phyloP scores from a whole-genome alignment of 768 basidiomycete genomes.

The Rhizopogon rudus region DNA sequence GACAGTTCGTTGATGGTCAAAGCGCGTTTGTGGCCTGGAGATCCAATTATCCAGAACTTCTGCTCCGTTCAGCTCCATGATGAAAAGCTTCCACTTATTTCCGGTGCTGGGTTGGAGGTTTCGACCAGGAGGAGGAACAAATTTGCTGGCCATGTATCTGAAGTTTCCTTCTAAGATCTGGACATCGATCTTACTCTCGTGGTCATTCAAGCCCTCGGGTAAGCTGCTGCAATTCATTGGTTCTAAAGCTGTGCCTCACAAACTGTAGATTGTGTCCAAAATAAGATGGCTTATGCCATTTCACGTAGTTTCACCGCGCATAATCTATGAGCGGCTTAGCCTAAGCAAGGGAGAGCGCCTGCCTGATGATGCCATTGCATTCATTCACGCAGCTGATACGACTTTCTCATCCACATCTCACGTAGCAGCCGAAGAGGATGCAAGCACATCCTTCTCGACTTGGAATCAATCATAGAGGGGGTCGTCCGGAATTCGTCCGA shows the following conservation, averaged over 20 bases:
- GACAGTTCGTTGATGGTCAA: conserved; percentile 16
- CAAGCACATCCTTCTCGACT: conserved; percentile 46
- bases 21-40: conserved; percentile 36
- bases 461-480: conserved; percentile 63
- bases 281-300: conserved; percentile 47
- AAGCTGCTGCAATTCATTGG: conserved; percentile 12
- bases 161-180: conserved; percentile 23
- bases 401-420: conserved; percentile 55
- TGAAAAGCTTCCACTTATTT: conserved; percentile 32
- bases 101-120: conserved; percentile 58
- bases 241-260: background rate
- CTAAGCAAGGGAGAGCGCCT: conserved; percentile 36
- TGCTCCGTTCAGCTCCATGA: conserved; percentile 7
- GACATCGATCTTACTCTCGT: conserved; percentile 33
- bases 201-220: conserved; percentile 60
- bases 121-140: conserved; percentile 57
- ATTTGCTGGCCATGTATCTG: conserved; percentile 45
- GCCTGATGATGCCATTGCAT: conserved; percentile 42
- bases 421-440: conserved; percentile 33
- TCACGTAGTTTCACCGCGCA: conserved; percentile 29
- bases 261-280: conserved; percentile 54
- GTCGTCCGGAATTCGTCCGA: conserved; percentile 56
- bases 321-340: conserved; percentile 28
- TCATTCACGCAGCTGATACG: conserved; percentile 47
- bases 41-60: conserved; percentile 43